Evolutionary conservation across 352 stramenopile species (phyloP).

Genomic region (Phytophthora cactorum): DNA sequence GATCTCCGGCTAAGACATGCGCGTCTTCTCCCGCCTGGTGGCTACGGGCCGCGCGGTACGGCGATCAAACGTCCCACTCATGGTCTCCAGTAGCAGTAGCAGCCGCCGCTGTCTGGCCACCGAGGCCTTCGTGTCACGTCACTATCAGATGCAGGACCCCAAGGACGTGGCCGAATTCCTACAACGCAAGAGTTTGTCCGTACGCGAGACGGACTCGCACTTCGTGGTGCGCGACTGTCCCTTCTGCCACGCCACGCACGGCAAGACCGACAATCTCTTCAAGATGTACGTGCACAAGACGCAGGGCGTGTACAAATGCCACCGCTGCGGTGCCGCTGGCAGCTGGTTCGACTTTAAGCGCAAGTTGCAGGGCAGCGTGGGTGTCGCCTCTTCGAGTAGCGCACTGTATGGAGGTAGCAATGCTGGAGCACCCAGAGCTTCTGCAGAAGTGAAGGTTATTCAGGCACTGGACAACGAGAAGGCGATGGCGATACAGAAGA

Average conservation of each 20-base stretch:
- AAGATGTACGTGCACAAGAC: constrained; percentile 92
- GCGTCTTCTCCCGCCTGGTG: constrained; percentile 24
- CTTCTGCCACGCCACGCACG: constrained; percentile 87
- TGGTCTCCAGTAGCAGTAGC: background rate
- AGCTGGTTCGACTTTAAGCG: constrained; percentile 93
- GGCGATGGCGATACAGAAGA: constrained; percentile 85
- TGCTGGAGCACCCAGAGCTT: constrained; percentile 8
- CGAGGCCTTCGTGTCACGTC: constrained; percentile 79
- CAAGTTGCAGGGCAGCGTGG: constrained; percentile 71
- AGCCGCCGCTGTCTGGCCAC: constrained; percentile 29
- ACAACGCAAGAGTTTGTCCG: constrained; percentile 68
- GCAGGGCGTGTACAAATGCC: constrained; percentile 90
- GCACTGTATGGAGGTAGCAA: constrained; percentile 43
- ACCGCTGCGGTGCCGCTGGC: constrained; percentile 84
- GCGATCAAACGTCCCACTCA: constrained; percentile 2
- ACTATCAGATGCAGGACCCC: constrained; percentile 75
- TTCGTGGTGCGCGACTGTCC: constrained; percentile 85
- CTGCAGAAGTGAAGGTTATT: constrained; percentile 66
- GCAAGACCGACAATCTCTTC: constrained; percentile 88
- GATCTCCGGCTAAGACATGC: constrained; percentile 24
- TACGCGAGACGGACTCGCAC: constrained; percentile 79
- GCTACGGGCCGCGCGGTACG: constrained; percentile 16
- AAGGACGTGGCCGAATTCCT: constrained; percentile 75
- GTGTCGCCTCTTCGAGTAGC: constrained; percentile 45
- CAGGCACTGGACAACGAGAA: constrained; percentile 85